Base-by-base conservation (phyloP, 2,329 filamentous ascomycete genomes). In the Neonectria punicea region DNA sequence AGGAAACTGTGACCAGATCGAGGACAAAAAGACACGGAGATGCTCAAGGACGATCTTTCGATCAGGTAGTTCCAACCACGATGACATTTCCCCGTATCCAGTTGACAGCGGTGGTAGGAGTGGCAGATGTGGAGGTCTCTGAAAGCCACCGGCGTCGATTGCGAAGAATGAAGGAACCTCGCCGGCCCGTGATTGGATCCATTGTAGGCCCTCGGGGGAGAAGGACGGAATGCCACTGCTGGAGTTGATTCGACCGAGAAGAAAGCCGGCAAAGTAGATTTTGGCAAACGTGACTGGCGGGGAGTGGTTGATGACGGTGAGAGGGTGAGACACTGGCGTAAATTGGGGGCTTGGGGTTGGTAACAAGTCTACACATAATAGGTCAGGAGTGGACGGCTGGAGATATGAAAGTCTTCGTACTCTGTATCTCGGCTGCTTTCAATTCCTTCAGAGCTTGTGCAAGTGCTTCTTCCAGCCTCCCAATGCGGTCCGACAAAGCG, bases 1-100 rank as follows among this genome's bases (percentile, higher is more conserved):
- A 0, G 85, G 85, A 53, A 87, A 85, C 1, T 83, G 71, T 1
- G 80, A 75, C 43, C 53, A 51, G 9, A 51, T 10, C 4, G 18
- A 14, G 8, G 30, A 16, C 3, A 18, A 36, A 18, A 34, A 51
- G 28, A 51, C 11, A 5, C n/a, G 49, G 10, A 34, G 49, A 7
- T 51, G 18, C 10, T 51, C 49, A 14, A 14, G n/a, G 5, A 34
- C 49, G 7, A 51, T 34, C 30, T 34, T 51, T 13, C 49, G 30
- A 22, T 51, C 30, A 13, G 49, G 49, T 3, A 51, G 49, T 11
- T 51, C 49, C n/a, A 51, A 10, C 49, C 49, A 51, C 2, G 49
- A 51, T 8, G 49, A 20, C 9, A 34, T 2, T 6, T 51, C 16
- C 9, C 32, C 28, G n/a, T 18, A 28, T 30, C 49, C 30, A 5